Base-by-base conservation (phyloP, 371 early-diverging fungal species). In the Coemansia linderi region DNA sequence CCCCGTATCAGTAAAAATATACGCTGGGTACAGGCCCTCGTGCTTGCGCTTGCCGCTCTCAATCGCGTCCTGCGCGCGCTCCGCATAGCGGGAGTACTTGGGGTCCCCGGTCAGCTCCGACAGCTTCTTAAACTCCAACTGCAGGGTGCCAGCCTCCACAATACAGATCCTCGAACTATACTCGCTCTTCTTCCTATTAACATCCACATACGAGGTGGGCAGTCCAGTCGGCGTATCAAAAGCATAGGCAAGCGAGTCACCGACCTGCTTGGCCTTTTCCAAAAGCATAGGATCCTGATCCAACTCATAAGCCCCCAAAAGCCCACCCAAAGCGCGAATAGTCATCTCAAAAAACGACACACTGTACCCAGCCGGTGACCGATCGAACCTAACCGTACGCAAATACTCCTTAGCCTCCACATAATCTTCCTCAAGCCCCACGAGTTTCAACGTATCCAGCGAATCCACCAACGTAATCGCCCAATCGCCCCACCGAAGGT, bases 261-360 rank as follows among this genome's bases (percentile, higher is more conserved):
- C 96, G 5, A 96, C 84, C 73, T 93, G 90, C 1, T 83, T 79
- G 0, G 96, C 95, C 72, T 90, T 90, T 22, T 83, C 75, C 57
- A 96, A 73, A 57, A 91, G 88, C 66, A 73, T 59, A 10, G 87
- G 82, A 22, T 86, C 86, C 0, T 89, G 86, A 31, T 93, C 82
- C 63, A 94, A 86, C 69, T 95, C 91, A 24, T 82, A 81, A 0
- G 93, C 92, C 36, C 91, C 88, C 29, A 96, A 73, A 17, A 96
- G 76, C 7, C 95, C 96, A 13, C 98, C 98, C 12, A 98, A 80
- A 0, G 95, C 87, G 1, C 98, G 90, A 61, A 98, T 98, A 0
- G 91, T 94, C 15, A 93, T 93, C 82, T 98, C 98, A 81, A 98
- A 98, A 27, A 96, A 84, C 65, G 89, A 91, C 17, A 95, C 93